A percentile compares a stretch with the other conserved stretches of the same genome.
Conservation (phyloP, 306 rosid genomes). For the Styphnolobium japonicum region DNA sequence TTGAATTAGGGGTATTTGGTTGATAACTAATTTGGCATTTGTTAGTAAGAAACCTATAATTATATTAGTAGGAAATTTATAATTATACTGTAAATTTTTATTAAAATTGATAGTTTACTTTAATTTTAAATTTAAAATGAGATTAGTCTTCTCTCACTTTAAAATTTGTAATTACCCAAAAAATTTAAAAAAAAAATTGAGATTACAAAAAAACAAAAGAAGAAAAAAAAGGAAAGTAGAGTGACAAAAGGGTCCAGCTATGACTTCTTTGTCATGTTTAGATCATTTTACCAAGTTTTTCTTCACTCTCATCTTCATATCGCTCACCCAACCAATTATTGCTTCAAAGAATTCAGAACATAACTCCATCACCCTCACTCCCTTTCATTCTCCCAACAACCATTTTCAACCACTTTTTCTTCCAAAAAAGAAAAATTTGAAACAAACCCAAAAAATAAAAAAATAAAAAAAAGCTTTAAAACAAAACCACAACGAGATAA, state of each 20-base stretch:
- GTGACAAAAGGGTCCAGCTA: conserved; percentile 29
- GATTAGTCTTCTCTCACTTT: too few relatives aligned
- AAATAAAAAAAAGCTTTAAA: background rate
- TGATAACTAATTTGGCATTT: too few relatives aligned
- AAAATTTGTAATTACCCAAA: too few relatives aligned
- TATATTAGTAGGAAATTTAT: too few relatives aligned
- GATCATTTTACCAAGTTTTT: background rate
- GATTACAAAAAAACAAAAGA: background rate
- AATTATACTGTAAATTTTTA: too few relatives aligned
- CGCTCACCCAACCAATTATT: conserved; percentile 26
- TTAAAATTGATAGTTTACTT: too few relatives aligned
- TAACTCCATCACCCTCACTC: conserved; percentile 8
- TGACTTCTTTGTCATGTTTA: background rate
- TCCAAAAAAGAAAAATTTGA: background rate
- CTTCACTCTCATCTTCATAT: conserved; percentile 1
- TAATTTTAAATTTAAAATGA: too few relatives aligned
- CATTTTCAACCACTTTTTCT: conserved; percentile 30
- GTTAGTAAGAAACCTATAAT: too few relatives aligned
- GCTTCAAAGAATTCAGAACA: conserved; percentile 23
- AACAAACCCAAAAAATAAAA: background rate
- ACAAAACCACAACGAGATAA: background rate
- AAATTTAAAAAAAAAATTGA: too few relatives aligned
- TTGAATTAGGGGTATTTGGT: too few relatives aligned
- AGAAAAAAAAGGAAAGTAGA: background rate
- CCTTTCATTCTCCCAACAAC: conserved; percentile 30